Evolutionary conservation across 352 stramenopile genomes (phyloP).

Genomic region (Pythium rhizo-oryzae): DNA sequence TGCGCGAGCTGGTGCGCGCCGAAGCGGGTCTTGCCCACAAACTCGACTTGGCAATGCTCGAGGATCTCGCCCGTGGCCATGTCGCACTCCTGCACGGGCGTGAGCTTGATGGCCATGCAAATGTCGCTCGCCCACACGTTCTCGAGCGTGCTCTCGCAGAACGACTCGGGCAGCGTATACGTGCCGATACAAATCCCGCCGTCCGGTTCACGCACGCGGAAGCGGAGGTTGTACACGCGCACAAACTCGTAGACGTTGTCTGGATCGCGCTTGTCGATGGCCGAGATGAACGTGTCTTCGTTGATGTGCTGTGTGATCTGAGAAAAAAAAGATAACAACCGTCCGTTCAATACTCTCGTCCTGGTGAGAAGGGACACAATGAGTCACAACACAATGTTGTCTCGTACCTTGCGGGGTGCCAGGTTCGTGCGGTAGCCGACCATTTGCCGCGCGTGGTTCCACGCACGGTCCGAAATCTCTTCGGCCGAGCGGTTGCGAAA

Average conservation of each 20-base stretch:
- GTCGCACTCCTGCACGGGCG: conserved; percentile 32
- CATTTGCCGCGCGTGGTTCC: conserved; percentile 46
- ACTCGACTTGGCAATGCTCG: conserved; percentile 44
- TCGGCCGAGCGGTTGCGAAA: conserved; percentile 43
- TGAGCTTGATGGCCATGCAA: conserved; percentile 46
- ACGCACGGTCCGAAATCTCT: conserved; percentile 42
- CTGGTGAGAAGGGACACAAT: not conserved
- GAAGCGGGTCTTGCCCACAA: conserved; percentile 40
- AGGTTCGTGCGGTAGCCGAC: conserved; percentile 42
- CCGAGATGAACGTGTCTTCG: conserved; percentile 58
- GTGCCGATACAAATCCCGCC: conserved; percentile 41
- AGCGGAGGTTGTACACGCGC: conserved; percentile 47
- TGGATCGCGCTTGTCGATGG: conserved; percentile 38
- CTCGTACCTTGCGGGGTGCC: conserved; percentile 4
- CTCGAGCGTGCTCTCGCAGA: conserved; percentile 6
- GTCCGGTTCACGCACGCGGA: conserved; percentile 45
- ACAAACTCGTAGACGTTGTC: conserved; percentile 34
- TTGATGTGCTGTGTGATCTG: conserved; percentile 50
- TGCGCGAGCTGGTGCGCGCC: conserved; percentile 33
- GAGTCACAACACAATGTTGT: not conserved
- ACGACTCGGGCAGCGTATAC: conserved; percentile 34
- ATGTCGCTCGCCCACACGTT: conserved; percentile 46
- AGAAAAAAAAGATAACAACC: not conserved
- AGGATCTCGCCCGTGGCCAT: conserved; percentile 16
- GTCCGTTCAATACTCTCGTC: not conserved